Conservation (phyloP, 495 filamentous ascomycete species). For the Neurospora sp. region DNA sequence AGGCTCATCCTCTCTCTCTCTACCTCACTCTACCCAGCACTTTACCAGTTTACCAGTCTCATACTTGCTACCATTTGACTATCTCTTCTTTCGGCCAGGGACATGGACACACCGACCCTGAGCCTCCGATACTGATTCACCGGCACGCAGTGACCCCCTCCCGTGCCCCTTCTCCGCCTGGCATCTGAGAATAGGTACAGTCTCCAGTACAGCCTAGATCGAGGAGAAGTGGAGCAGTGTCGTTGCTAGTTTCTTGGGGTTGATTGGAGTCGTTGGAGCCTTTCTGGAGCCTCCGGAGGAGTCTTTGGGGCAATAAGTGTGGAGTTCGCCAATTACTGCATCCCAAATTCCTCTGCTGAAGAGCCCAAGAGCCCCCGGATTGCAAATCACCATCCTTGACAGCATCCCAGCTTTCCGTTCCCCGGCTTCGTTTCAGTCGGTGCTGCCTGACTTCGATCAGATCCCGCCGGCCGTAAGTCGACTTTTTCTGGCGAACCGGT, state of each 20-base stretch:
- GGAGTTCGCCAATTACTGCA: not conserved
- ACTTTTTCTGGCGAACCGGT: not conserved
- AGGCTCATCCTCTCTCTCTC: not conserved
- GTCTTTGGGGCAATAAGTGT: not conserved
- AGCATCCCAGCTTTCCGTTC: not conserved
- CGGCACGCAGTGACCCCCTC: not conserved
- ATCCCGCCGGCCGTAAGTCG: not conserved
- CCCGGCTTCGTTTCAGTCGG: not conserved
- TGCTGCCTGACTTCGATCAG: not conserved
- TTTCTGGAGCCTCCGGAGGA: not conserved
- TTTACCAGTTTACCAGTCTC: not conserved
- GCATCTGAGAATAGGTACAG: not conserved
- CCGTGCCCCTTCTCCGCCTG: not conserved
- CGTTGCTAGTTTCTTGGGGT: not conserved
- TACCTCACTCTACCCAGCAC: not conserved
- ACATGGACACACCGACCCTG: not conserved
- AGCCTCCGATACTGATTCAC: not conserved
- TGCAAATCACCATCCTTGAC: not conserved
- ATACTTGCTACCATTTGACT: not conserved
- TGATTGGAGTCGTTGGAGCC: not conserved
- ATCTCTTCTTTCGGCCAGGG: not conserved
- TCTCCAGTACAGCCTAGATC: not conserved
- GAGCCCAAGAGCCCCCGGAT: not conserved
- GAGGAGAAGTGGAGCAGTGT: not conserved
- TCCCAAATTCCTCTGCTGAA: not conserved